Evolutionary conservation across 148 eudicot genomes (phyloP), one percentile per base, ranked within the genome.

Genomic region (Arbutus unedo): DNA sequence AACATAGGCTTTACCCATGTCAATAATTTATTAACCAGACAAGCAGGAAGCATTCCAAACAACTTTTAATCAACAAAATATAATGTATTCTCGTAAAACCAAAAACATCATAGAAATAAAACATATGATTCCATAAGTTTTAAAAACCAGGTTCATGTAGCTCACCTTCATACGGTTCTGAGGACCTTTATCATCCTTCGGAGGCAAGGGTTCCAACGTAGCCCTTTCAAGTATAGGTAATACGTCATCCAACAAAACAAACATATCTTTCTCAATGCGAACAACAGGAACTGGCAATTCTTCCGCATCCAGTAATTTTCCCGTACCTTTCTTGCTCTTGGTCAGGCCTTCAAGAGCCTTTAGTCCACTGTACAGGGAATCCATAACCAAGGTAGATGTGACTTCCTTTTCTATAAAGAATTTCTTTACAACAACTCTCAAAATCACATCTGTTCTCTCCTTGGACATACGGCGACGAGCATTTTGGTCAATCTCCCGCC

Each of bases 111-210:
- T 25, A 25, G 44, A 62, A 41, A 64, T 9, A 21, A 80, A 7
- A 16, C 3, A 49, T 6, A 64, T 3, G 5, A 8, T 23, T 50
- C 18, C 45, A 4, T 48, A 49, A 79, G 38, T 54, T 47, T 31
- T 49, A 23, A 62, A 5, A 68, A 31, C 16, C 21, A 74, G 11
- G 44, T 59, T 74, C 74, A 71, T 18, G 1, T 47, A 47, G 81
- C 96, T 89, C 81, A 93, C 98, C 95, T 95, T 93, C 45, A 90
- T 92, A 86, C 98, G 98, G 83, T 95, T 95, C 85, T 93, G 98
- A 82, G 98, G 98, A 84, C 95, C 98, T 83, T 95, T 95, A 64
- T 95, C 98, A 84, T 95, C 98, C 83, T 95, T 95, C 4, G 96
- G 96, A 59, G 98, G 98, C 89, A 92, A 91, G 3, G 98, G 93